Base-by-base conservation (phyloP, 306 rosid genomes). In the Mimosa pudica region DNA sequence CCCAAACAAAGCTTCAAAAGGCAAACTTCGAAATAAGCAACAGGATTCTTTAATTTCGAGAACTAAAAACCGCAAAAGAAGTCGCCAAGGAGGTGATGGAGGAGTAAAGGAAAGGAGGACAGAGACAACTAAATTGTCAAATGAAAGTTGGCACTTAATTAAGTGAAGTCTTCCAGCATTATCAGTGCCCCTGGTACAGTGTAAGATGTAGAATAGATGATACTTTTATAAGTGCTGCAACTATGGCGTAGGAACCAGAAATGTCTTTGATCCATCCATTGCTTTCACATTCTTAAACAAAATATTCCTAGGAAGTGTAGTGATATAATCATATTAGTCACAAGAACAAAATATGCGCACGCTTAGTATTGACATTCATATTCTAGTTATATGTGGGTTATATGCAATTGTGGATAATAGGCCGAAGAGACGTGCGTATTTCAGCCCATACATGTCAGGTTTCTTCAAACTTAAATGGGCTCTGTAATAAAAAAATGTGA, bases 221-320 rank as follows among this genome's bases (percentile, higher is more conserved):
- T 17, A 0, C 36, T 9, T 3, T 18, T 63, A 30, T 62, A 20
- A 64, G 62, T 13, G 72, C 32, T 17, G 51, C 32, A 9, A 67
- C 51, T 8, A 67, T 17, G 38, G 51, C 46, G 72, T 67, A 67
- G n/a, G 72, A 67, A 5, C 51, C 49, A 17, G 72, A 41, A 4
- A 49, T 67, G 72, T 67, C 72, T 32, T 67, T 67, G 4, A 67
- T 46, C 72, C 72, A 67, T 8, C 17, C 18, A 49, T 67, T 67
- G 10, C 72, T 42, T 67, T 67, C 32, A 42, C 49, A 4, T 41
- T 38, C 72, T 67, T 18, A 20, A 3, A 35, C 20, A 14, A 36
- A 24, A 24, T 24, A 24, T 1, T 24, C 30, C 30, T 24, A 24
- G 0, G 30, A 24, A 24, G 30, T 24, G 30, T 18, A 60, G 36